These are phyloP conservation scores for Xylaria sp. DNA, from an alignment of 2,329 filamentous ascomycete genomes.

Conservation along the genomic window DNA sequence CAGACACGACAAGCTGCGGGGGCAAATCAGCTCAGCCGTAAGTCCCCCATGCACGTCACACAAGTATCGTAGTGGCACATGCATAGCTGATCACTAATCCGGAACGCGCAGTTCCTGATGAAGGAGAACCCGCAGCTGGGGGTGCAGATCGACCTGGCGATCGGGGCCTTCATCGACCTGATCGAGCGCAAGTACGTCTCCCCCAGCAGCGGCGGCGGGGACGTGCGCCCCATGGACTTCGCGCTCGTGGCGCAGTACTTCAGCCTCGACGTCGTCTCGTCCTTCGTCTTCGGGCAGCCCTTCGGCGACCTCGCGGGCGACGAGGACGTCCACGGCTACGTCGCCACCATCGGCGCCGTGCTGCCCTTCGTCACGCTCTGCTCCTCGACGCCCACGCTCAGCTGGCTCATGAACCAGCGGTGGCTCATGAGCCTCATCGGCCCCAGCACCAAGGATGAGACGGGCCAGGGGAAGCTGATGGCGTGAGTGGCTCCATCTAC, in stretches of 20 bases:
- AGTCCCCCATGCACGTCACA: not conserved
- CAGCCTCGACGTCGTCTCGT: constrained; percentile 30
- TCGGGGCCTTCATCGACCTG: not conserved
- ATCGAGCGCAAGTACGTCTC: not conserved
- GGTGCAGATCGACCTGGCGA: not conserved
- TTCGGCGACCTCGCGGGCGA: constrained; percentile 28
- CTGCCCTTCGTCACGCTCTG: constrained; percentile 19
- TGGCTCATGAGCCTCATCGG: constrained; percentile 22
- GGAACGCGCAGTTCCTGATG: not conserved
- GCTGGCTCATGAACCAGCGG: constrained; percentile 22
- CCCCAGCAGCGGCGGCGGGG: not conserved
- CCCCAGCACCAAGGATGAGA: constrained; percentile 23
- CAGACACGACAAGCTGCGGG: not conserved
- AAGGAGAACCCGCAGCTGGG: not conserved
- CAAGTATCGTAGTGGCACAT: too few relatives aligned
- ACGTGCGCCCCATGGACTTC: constrained; percentile 19
- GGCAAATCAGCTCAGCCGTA: not conserved
- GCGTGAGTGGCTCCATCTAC: constrained; percentile 11
- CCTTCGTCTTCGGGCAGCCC: constrained; percentile 27
- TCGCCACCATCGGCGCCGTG: constrained; percentile 7
- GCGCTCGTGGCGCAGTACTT: constrained; percentile 21
- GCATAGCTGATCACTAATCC: too few relatives aligned
- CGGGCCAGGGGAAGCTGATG: constrained; percentile 26
- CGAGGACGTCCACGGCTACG: constrained; percentile 25
- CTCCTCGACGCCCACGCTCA: constrained; percentile 12